A percentile compares a stretch with the other conserved stretches of the same genome.
These are phyloP conservation scores for Apocynum venetum DNA, from an alignment of 257 asterid species.

Conservation along the genomic window DNA sequence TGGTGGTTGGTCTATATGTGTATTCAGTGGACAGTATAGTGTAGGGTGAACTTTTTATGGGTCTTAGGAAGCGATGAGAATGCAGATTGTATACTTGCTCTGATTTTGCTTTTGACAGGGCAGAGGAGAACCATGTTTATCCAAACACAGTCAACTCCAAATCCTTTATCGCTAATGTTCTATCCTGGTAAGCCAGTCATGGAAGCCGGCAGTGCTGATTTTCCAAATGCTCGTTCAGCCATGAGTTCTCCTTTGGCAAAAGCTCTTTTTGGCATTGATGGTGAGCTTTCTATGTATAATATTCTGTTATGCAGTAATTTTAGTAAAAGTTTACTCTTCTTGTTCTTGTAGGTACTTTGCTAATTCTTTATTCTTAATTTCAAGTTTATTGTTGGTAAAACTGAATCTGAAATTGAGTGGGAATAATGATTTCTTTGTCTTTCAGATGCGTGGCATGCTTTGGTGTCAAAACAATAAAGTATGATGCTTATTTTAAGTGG, in stretches of 20 bases:
- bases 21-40: not conserved
- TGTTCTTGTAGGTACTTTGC: not conserved
- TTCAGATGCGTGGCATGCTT: not conserved
- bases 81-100: not conserved
- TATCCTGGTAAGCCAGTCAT: conserved; percentile 90
- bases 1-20: not conserved
- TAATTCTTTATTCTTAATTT: not conserved
- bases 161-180: conserved; percentile 93
- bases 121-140: conserved; percentile 94
- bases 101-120: conserved; percentile 48
- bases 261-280: conserved; percentile 77
- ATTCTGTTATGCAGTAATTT: not conserved
- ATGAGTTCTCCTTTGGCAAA: conserved; percentile 90
- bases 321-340: not conserved
- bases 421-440: not conserved
- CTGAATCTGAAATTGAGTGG: not conserved
- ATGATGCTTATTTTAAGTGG: not conserved
- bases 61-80: not conserved
- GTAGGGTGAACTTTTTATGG: not conserved
- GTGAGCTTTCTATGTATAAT: conserved; percentile 28
- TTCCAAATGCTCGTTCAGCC: conserved; percentile 90
- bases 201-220: conserved; percentile 84
- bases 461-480: not conserved
- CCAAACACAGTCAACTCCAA: conserved; percentile 93
- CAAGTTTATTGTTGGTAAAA: not conserved